These are phyloP conservation scores for Fusarium kyushuense DNA, from an alignment of 2,329 filamentous ascomycete genomes.

Conservation along the genomic window DNA sequence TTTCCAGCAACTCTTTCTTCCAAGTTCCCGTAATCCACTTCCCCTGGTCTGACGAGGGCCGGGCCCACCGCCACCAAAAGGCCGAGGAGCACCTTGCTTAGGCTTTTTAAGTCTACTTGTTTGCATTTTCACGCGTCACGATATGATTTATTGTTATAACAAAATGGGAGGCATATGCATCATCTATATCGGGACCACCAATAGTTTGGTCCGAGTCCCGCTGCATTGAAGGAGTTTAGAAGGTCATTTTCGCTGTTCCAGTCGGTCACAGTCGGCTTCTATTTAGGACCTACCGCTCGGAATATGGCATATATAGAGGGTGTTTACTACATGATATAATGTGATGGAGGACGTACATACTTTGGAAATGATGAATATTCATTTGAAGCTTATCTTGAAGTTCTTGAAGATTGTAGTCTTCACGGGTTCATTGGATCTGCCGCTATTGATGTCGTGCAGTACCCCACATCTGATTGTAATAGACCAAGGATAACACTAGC, in stretches of 20 bases:
- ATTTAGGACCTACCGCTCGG: conserved; percentile 1
- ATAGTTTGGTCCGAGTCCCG: neutral
- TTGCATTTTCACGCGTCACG: conserved; percentile 39
- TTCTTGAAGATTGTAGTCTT: neutral
- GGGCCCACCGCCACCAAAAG: conserved; percentile 66
- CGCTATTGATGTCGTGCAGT: conserved; percentile 3
- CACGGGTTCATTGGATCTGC: conserved; percentile 22
- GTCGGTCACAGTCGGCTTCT: conserved; percentile 15
- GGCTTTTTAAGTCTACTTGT: neutral
- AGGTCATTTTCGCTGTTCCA: conserved; percentile 13
- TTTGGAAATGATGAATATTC: conserved; percentile 14
- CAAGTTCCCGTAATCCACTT: conserved; percentile 93
- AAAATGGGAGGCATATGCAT: conserved; percentile 9
- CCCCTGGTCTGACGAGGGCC: conserved; percentile 88
- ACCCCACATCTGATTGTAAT: conserved; percentile 1
- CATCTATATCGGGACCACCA: neutral
- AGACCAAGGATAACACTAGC: neutral
- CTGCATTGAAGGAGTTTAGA: conserved; percentile 26
- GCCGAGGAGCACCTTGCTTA: conserved; percentile 46
- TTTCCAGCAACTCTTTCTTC: conserved; percentile 83
- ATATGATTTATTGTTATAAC: conserved; percentile 31
- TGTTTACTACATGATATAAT: conserved; percentile 33
- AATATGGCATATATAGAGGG: conserved; percentile 17
- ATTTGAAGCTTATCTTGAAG: neutral
- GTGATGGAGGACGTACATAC: conserved; percentile 32